phyloP scores from a whole-genome alignment of 2,329 filamentous ascomycete species.

The Aspergillus ochraceus region DNA sequence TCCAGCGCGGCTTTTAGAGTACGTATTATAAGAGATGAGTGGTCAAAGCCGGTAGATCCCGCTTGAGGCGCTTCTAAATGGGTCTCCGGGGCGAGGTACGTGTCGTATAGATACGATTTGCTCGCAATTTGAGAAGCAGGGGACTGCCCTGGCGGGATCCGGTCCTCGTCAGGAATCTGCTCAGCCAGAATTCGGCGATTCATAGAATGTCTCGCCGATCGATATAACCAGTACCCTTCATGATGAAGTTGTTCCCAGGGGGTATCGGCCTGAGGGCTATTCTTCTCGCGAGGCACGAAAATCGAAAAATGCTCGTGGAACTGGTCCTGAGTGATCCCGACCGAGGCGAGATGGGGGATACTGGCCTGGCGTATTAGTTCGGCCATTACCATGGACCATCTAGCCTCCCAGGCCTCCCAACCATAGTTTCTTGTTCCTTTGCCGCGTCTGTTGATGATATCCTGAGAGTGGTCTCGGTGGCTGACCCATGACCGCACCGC shows the following conservation, averaged over 20 bases:
- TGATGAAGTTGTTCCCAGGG: slow-evolving; percentile 64
- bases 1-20: slow-evolving; percentile 49
- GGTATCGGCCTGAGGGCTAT: slow-evolving; percentile 48
- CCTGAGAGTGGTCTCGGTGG: slow-evolving; percentile 72
- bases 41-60: slow-evolving; percentile 49
- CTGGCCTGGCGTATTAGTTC: slow-evolving; percentile 57
- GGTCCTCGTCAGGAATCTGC: slow-evolving; percentile 61
- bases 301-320: slow-evolving; percentile 32
- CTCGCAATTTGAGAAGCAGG: slow-evolving; percentile 56
- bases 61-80: slow-evolving; percentile 54
- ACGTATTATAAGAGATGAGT: slow-evolving; percentile 51
- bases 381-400: slow-evolving; percentile 65
- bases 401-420: slow-evolving; percentile 90
- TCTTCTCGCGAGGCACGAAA: slow-evolving; percentile 54
- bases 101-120: slow-evolving; percentile 57
- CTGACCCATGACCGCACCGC: slow-evolving; percentile 78
- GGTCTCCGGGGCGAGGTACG: slow-evolving; percentile 60
- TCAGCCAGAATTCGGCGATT: slow-evolving; percentile 52
- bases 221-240: slow-evolving; percentile 61
- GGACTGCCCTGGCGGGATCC: slow-evolving; percentile 54
- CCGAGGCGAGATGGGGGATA: slow-evolving; percentile 46
- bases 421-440: slow-evolving; percentile 87
- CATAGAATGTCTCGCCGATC: slow-evolving; percentile 54
- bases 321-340: slow-evolving; percentile 27
- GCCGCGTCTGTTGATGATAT: slow-evolving; percentile 78